Evolutionary conservation across 2,329 filamentous ascomycete genomes (phyloP).

Genomic region (Ophiocordyceps sinensis): DNA sequence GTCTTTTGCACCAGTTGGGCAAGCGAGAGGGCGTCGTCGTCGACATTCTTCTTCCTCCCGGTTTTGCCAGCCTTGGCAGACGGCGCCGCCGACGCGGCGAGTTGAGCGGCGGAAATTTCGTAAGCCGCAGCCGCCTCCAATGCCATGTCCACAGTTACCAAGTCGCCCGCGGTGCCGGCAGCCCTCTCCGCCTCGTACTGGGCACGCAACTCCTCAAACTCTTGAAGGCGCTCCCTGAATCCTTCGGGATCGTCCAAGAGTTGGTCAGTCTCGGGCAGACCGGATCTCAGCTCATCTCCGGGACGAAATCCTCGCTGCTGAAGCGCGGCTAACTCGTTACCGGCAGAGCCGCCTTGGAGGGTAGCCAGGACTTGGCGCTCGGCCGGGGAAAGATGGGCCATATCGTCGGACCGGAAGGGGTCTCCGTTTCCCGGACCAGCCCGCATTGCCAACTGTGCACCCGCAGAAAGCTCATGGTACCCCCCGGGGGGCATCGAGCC

Average conservation of each 20-base stretch:
- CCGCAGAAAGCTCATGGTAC: slow-evolving; percentile 52
- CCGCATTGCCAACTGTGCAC: slow-evolving; percentile 10
- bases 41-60: slow-evolving; percentile 15
- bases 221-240: slow-evolving; percentile 58
- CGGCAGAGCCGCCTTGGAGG: slow-evolving; percentile 9
- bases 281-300: slow-evolving; percentile 23
- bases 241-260: slow-evolving; percentile 41
- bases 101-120: slow-evolving; percentile 2
- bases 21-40: slow-evolving; percentile 42
- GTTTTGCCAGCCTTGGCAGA: slow-evolving; percentile 2
- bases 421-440: slow-evolving; percentile 25
- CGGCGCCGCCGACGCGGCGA: slow-evolving; percentile 1
- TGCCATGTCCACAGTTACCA: background rate
- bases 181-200: slow-evolving; percentile 47
- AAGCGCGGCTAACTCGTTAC: background rate
- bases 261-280: slow-evolving; percentile 35
- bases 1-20: slow-evolving; percentile 79
- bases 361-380: slow-evolving; percentile 39
- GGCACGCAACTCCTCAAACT: slow-evolving; percentile 70
- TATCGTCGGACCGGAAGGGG: slow-evolving; percentile 55
- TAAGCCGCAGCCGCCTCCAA: background rate
- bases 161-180: slow-evolving; percentile 8
- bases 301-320: slow-evolving; percentile 19
- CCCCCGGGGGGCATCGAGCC: slow-evolving; percentile 46
- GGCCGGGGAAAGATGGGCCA: slow-evolving; percentile 45